Percentiles rank a stretch among this genome's conserved stretches.
Conservation (phyloP, 2,329 filamentous ascomycete species). For the Myriosclerotinia curreyana region DNA sequence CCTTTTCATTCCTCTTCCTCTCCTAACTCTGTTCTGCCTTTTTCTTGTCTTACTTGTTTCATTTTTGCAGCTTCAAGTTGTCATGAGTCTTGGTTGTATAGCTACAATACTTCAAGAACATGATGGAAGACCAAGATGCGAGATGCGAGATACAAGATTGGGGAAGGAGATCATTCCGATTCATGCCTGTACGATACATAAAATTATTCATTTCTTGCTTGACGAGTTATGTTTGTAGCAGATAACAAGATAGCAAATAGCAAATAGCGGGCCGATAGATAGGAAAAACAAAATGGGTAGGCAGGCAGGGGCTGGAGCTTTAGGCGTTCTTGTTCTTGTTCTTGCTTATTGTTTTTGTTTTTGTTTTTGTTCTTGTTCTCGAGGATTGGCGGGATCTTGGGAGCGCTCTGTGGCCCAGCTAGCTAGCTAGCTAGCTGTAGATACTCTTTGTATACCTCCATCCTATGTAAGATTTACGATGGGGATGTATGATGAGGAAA, state of each 20-base stretch:
- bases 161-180: not conserved
- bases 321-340: not conserved
- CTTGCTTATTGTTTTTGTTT: not conserved
- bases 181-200: slow-evolving; percentile 6
- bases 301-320: not conserved
- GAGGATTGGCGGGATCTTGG: not conserved
- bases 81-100: not conserved
- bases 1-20: not conserved
- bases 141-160: not conserved
- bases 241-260: not conserved
- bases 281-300: slow-evolving; percentile 9
- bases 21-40: not conserved
- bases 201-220: slow-evolving; percentile 1
- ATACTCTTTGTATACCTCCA: not conserved
- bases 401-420: no score
- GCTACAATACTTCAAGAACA: not conserved
- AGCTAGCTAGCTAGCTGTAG: no score
- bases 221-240: not conserved
- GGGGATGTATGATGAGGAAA: no score
- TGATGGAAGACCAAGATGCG: not conserved
- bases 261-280: not conserved
- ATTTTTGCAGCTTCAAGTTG: not conserved
- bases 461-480: not conserved
- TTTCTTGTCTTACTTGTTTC: not conserved
- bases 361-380: not conserved